Conservation (phyloP, 208 protist species). For the Leishmania arabica region DNA sequence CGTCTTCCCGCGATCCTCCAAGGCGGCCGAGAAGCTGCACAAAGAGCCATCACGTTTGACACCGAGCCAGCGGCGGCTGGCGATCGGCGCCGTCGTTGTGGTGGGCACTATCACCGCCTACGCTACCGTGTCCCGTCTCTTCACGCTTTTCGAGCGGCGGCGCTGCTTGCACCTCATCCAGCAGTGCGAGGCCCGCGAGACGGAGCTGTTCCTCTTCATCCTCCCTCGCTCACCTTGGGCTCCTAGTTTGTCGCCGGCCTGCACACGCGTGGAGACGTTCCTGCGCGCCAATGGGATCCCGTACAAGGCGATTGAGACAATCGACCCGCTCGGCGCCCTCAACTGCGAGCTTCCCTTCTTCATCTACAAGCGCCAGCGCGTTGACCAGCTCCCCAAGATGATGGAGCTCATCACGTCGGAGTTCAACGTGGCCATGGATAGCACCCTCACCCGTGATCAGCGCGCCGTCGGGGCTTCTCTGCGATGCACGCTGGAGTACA, state of each 20-base stretch:
- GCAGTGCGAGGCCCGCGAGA: slow-evolving; percentile 22
- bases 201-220: slow-evolving; percentile 53
- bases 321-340: slow-evolving; percentile 37
- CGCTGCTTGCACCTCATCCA: slow-evolving; percentile 31
- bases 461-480: slow-evolving; percentile 45
- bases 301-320: slow-evolving; percentile 46
- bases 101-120: slow-evolving; percentile 33
- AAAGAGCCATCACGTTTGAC: slow-evolving; percentile 3
- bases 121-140: slow-evolving; percentile 32
- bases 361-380: slow-evolving; percentile 33
- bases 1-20: background rate
- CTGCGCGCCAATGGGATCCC: slow-evolving; percentile 58
- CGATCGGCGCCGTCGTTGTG: slow-evolving; percentile 38
- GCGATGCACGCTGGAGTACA: slow-evolving; percentile 47
- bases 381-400: slow-evolving; percentile 37
- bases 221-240: slow-evolving; percentile 46
- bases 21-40: background rate
- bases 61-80: slow-evolving; percentile 20
- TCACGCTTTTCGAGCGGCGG: slow-evolving; percentile 29
- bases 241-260: slow-evolving; percentile 50
- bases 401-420: slow-evolving; percentile 40
- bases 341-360: slow-evolving; percentile 53
- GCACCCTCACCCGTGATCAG: slow-evolving; percentile 37
- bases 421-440: slow-evolving; percentile 51
- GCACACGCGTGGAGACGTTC: slow-evolving; percentile 58